Conservation (phyloP, 2,329 filamentous ascomycete genomes). For the Botryotinia calthae region DNA sequence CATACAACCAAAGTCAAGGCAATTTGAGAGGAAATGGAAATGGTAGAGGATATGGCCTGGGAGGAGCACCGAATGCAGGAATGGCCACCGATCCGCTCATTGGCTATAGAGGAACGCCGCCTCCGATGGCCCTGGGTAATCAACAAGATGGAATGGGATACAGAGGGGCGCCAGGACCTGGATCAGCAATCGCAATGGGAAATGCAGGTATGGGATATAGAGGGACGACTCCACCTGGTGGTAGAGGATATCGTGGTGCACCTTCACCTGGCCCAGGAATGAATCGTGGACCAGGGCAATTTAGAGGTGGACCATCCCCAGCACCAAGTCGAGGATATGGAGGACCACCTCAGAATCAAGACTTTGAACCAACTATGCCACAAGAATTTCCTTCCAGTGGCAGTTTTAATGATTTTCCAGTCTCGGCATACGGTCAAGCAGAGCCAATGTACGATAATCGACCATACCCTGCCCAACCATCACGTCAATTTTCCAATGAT, state of each 20-base stretch:
- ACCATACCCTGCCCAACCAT: constrained; percentile 26
- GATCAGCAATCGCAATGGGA: constrained; percentile 21
- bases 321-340: constrained; percentile 13
- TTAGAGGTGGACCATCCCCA: neutral
- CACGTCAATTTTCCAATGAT: constrained; percentile 32
- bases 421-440: constrained; percentile 19
- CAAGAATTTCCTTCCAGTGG: constrained; percentile 28
- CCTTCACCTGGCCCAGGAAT: constrained; percentile 22
- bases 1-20: constrained; percentile 28
- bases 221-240: constrained; percentile 9
- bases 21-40: constrained; percentile 25
- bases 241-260: constrained; percentile 9
- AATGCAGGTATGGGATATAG: constrained; percentile 24
- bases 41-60: constrained; percentile 13
- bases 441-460: constrained; percentile 26
- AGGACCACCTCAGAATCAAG: constrained; percentile 2
- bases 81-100: constrained; percentile 16
- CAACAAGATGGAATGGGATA: constrained; percentile 20
- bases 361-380: constrained; percentile 19
- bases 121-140: neutral
- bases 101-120: constrained; percentile 20
- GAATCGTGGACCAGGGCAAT: constrained; percentile 4
- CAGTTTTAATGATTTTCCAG: constrained; percentile 19
- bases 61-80: constrained; percentile 17
- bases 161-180: constrained; percentile 9